Evolutionary conservation across 2,329 filamentous ascomycete genomes (phyloP).

Genomic region (Cladophialophora immunda): DNA sequence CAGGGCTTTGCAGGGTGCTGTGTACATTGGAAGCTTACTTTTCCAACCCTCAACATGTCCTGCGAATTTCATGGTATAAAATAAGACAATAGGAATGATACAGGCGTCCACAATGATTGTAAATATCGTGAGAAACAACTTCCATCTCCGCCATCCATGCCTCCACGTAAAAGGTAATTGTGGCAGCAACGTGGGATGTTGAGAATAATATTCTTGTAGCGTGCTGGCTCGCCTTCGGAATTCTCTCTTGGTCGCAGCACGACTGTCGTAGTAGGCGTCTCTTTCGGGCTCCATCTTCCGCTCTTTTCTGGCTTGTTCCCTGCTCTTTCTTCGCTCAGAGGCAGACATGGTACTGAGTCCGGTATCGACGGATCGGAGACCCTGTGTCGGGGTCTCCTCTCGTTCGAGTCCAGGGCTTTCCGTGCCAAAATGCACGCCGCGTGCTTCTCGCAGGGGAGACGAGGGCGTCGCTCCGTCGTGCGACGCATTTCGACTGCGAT

Average conservation of each 20-base stretch:
- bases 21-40: slow-evolving; percentile 19
- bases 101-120: slow-evolving; percentile 42
- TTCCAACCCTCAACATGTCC: slow-evolving; percentile 40
- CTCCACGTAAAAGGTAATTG: slow-evolving; percentile 42
- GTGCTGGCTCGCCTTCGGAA: slow-evolving; percentile 41
- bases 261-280: slow-evolving; percentile 42
- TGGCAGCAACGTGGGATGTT: slow-evolving; percentile 40
- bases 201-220: slow-evolving; percentile 40
- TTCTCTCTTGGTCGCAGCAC: slow-evolving; percentile 42
- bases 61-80: slow-evolving; percentile 40
- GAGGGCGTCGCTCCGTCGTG: slow-evolving; percentile 13
- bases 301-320: slow-evolving; percentile 26
- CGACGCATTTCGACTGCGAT: slow-evolving; percentile 18
- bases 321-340: slow-evolving; percentile 32
- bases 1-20: not conserved
- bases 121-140: slow-evolving; percentile 38
- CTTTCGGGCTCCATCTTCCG: slow-evolving; percentile 34
- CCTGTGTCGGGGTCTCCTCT: slow-evolving; percentile 26
- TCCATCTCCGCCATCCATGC: slow-evolving; percentile 40
- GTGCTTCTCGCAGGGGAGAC: slow-evolving; percentile 25
- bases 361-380: slow-evolving; percentile 24
- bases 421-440: slow-evolving; percentile 34
- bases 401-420: slow-evolving; percentile 21
- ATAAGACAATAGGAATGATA: slow-evolving; percentile 40
- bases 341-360: slow-evolving; percentile 29